Conservation (phyloP, 768 basidiomycete genomes). For the Lactifluus echinatus region DNA sequence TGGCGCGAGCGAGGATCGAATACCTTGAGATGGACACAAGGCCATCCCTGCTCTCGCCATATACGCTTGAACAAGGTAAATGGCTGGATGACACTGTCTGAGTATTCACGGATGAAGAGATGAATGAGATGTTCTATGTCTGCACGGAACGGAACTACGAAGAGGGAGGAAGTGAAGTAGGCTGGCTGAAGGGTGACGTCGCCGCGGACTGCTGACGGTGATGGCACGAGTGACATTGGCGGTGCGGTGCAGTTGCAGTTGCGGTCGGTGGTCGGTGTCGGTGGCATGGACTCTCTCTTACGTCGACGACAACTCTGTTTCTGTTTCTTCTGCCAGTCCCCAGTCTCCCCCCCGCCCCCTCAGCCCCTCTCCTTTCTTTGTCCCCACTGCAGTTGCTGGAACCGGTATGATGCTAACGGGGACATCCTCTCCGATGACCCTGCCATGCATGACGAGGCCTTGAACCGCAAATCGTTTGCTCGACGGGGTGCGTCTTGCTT, state of each 20-base stretch:
- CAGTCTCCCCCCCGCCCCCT: slow-evolving; percentile 32
- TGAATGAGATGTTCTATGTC: slow-evolving; percentile 51
- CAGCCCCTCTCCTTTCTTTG: slow-evolving; percentile 58
- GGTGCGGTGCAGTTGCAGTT: no score
- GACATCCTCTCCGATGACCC: slow-evolving; percentile 81
- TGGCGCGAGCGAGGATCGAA: slow-evolving; percentile 61
- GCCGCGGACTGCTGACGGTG: slow-evolving; percentile 51
- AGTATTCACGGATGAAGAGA: slow-evolving; percentile 44
- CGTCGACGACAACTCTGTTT: slow-evolving; percentile 39
- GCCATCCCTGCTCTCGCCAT: slow-evolving; percentile 65
- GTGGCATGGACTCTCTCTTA: slow-evolving; percentile 35
- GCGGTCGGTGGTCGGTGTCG: no score
- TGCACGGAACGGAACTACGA: slow-evolving; percentile 52
- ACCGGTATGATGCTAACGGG: slow-evolving; percentile 60
- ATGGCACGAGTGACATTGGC: slow-evolving; percentile 42
- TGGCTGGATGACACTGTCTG: slow-evolving; percentile 32
- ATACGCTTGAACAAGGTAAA: slow-evolving; percentile 64
- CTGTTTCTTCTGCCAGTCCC: slow-evolving; percentile 67
- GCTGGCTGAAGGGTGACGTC: slow-evolving; percentile 58
- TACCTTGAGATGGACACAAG: slow-evolving; percentile 66
- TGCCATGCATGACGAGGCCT: slow-evolving; percentile 73
- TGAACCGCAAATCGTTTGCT: slow-evolving; percentile 64
- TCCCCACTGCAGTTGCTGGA: slow-evolving; percentile 61
- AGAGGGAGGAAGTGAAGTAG: slow-evolving; percentile 74
- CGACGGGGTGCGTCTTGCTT: slow-evolving; percentile 48